Conservation (phyloP, 2,329 filamentous ascomycete genomes). For the Diaporthe sp. region DNA sequence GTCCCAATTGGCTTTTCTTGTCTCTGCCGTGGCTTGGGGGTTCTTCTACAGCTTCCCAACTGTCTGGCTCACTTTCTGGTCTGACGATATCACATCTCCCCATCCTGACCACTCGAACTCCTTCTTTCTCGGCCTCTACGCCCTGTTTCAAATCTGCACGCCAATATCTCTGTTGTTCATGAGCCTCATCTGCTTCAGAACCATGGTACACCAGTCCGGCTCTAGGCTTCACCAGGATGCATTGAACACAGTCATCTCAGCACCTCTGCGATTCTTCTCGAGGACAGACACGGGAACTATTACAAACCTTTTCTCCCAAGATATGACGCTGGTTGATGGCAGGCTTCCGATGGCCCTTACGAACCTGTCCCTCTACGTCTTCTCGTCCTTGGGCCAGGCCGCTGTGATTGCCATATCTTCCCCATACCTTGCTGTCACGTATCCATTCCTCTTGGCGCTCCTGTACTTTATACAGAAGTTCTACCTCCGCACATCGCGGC, state of each 20-base stretch:
- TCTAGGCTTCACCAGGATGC: constrained; percentile 45
- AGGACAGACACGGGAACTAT: constrained; percentile 46
- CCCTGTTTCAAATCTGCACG: neutral
- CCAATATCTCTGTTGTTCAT: neutral
- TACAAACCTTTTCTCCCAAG: constrained; percentile 49
- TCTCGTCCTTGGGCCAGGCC: constrained; percentile 13
- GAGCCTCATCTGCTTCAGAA: neutral
- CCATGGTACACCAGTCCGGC: constrained; percentile 4
- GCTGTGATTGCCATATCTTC: constrained; percentile 15
- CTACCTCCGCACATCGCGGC: constrained; percentile 10
- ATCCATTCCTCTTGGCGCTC: neutral
- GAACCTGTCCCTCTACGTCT: constrained; percentile 42
- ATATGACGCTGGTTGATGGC: constrained; percentile 57
- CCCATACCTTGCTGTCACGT: constrained; percentile 17
- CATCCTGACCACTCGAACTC: neutral
- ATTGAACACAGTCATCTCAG: constrained; percentile 51
- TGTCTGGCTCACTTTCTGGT: constrained; percentile 48
- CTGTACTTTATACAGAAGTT: constrained; percentile 15
- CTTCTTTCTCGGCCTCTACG: constrained; percentile 5
- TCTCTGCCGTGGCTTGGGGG: constrained; percentile 43
- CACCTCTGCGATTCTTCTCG: constrained; percentile 48
- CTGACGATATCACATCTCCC: neutral
- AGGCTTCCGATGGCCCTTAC: constrained; percentile 52
- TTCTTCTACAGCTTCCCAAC: constrained; percentile 49
- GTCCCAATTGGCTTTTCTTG: constrained; percentile 43